These are phyloP conservation scores for Lipomyces chichibuensis DNA, from an alignment of 805 yeast species.

Conservation along the genomic window DNA sequence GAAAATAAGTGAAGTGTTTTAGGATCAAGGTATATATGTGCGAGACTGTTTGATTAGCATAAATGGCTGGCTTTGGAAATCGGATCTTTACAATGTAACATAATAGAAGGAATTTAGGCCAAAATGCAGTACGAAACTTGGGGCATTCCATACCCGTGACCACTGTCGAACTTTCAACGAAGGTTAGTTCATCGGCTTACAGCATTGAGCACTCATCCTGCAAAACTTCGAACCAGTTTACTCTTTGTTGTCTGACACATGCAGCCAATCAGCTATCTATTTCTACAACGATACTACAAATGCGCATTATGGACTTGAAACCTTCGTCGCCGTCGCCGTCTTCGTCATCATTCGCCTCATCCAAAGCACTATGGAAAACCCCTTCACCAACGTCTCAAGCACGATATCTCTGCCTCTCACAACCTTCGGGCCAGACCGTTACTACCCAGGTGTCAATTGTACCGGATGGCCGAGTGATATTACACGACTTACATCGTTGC, in stretches of 20 bases:
- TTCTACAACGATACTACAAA: background rate
- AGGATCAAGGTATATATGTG: background rate
- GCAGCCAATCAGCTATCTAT: background rate
- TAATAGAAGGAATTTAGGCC: background rate
- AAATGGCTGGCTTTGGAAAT: background rate
- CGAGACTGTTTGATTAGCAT: background rate
- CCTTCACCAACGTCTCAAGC: background rate
- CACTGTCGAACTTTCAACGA: no score
- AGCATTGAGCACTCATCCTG: background rate
- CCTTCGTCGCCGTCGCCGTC: background rate
- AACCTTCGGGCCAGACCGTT: background rate
- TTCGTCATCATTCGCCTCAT: background rate
- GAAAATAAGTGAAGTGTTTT: slow-evolving; percentile 29
- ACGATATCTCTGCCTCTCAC: background rate
- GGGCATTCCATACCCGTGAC: no score
- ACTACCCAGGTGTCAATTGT: slow-evolving; percentile 12
- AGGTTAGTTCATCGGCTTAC: background rate
- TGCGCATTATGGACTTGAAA: background rate
- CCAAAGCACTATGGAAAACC: background rate
- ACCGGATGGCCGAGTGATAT: slow-evolving; percentile 26
- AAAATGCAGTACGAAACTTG: no score
- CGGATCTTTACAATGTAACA: background rate
- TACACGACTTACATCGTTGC: slow-evolving; percentile 25
- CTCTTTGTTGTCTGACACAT: background rate
- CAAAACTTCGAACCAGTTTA: background rate